Conservation (phyloP, 2,329 filamentous ascomycete species). For the Monosporascus sp. region DNA sequence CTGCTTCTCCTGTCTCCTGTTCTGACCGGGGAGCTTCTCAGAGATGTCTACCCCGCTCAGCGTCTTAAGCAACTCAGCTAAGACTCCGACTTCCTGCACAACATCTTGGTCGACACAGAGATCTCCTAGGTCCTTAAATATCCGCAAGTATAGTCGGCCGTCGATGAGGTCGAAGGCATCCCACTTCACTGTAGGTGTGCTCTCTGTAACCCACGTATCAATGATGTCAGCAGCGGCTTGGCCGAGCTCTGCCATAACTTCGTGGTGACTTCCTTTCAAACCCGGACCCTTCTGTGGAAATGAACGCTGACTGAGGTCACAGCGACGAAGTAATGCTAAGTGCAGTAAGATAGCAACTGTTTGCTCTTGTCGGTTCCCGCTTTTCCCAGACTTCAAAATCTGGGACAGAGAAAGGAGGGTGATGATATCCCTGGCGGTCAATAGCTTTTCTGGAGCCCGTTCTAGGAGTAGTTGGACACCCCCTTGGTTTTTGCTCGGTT, state of each 20-base stretch:
- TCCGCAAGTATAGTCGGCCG: slow-evolving; percentile 20
- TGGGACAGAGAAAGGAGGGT: slow-evolving; percentile 12
- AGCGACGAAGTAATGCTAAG: slow-evolving; percentile 18
- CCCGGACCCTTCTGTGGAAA: slow-evolving; percentile 1
- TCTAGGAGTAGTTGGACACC: neutral
- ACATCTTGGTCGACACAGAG: slow-evolving; percentile 10
- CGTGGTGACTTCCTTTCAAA: neutral
- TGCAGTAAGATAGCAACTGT: slow-evolving; percentile 19
- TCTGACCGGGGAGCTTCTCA: neutral
- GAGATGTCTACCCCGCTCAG: slow-evolving; percentile 1
- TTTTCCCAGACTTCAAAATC: slow-evolving; percentile 6
- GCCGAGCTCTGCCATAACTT: slow-evolving; percentile 11
- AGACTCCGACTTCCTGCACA: slow-evolving; percentile 7
- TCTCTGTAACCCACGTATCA: neutral
- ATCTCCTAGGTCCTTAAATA: slow-evolving; percentile 1
- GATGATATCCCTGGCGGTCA: slow-evolving; percentile 15
- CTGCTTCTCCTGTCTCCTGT: neutral
- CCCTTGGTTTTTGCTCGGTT: neutral
- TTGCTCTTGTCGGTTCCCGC: slow-evolving; percentile 1
- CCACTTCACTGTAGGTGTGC: slow-evolving; percentile 10
- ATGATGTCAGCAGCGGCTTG: slow-evolving; percentile 3
- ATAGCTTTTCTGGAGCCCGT: neutral
- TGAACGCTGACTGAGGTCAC: slow-evolving; percentile 16
- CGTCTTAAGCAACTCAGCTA: slow-evolving; percentile 1
- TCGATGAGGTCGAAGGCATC: slow-evolving; percentile 29